Evolutionary conservation across 352 stramenopile genomes (phyloP), one percentile per base, ranked within the genome.

Genomic region (Phytophthora chlamydospora): DNA sequence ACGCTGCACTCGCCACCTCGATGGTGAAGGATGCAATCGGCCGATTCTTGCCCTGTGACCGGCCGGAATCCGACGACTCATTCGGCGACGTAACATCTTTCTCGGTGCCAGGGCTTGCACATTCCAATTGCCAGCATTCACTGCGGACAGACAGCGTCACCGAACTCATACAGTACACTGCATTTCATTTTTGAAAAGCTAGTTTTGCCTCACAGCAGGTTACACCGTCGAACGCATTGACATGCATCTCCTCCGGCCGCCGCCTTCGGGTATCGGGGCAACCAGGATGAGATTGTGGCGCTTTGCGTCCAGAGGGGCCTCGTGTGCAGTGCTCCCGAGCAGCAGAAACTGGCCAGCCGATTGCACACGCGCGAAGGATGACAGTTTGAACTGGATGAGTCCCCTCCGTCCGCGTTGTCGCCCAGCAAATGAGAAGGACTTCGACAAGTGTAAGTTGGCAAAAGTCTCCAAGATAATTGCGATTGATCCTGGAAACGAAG

Each of bases 251-350:
- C 40, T 46, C 40, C 16, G 2, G 12, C 21, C 21, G 21, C 21
- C 3, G 21, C 3, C 58, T 66, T 49, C 32, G 58, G 40, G 41
- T 61, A 45, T 34, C 17, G 42, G 43, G 43, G 24, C 19, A 34
- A 33, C 32, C 35, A 62, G 31, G 59, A 70, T 66, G 55, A 51
- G 32, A 48, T 47, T 48, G 43, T 51, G 29, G 55, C 34, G 55
- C 62, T 66, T 70, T 70, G 55, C 54, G 55, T 61, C 33, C 48
- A 64, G 56, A 66, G 47, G 36, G 52, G 32, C 38, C n/a, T 42
- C 16, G 17, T 46, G 54, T 34, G 38, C 38, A 56, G 46, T 38
- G 13, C 19, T 42, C 33, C 21, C 9, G 31, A 13, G 5, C 60
- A 46, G 35, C 59, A 64, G 39, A 60, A 69, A 65, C 41, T 57